phyloP scores from a whole-genome alignment of 2,329 filamentous ascomycete species.

The Fusarium torreyae region DNA sequence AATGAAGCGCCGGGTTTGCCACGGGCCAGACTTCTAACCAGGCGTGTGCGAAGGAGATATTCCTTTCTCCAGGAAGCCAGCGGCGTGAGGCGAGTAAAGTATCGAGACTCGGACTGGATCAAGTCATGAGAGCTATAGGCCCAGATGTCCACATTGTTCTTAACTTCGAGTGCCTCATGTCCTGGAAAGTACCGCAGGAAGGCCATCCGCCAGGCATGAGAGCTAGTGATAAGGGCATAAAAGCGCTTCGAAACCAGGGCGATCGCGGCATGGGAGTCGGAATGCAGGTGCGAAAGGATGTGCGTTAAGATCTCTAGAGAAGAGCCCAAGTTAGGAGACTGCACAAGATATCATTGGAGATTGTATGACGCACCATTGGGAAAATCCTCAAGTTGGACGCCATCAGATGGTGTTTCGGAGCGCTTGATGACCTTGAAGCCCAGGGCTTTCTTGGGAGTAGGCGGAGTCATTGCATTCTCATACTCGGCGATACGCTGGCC shows the following conservation, averaged over 20 bases:
- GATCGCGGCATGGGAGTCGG: conserved; percentile 84
- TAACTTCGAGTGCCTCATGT: conserved; percentile 62
- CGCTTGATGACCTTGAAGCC: conserved; percentile 72
- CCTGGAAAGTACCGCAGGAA: conserved; percentile 93
- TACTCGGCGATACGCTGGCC: conserved; percentile 73
- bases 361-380: conserved; percentile 80
- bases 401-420: conserved; percentile 55
- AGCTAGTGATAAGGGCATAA: conserved; percentile 87
- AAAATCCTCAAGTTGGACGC: conserved; percentile 69
- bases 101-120: conserved; percentile 80
- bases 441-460: conserved; percentile 62
- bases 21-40: conserved; percentile 84
- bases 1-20: conserved; percentile 80
- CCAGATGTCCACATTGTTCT: conserved; percentile 57
- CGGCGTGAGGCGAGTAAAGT: conserved; percentile 85
- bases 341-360: not conserved
- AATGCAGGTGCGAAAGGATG: conserved; percentile 89
- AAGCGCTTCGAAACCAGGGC: conserved; percentile 91
- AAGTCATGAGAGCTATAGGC: conserved; percentile 65
- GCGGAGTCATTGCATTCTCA: conserved; percentile 70
- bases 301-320: conserved; percentile 89
- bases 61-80: conserved; percentile 96
- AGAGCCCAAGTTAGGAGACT: conserved; percentile 31
- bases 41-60: conserved; percentile 88
- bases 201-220: conserved; percentile 93